Percentiles rank a stretch among this genome's conserved stretches.
Conservation (phyloP, 106 monocot genomes). For the Ottelia alismoides region DNA sequence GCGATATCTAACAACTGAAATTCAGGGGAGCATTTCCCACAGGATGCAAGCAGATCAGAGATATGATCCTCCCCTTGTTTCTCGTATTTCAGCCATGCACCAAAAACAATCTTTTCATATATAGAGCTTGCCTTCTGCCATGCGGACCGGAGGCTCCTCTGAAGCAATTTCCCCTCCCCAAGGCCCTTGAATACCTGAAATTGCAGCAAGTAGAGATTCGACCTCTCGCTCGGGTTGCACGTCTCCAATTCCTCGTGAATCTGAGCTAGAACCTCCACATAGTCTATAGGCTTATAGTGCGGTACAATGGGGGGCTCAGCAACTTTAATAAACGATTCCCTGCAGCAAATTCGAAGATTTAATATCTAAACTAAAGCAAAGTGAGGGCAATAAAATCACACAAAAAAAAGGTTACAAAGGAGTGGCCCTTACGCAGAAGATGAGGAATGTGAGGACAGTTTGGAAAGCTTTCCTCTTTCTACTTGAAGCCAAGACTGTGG, state of each 20-base stretch:
- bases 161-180: conserved; percentile 77
- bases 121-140: conserved; percentile 45
- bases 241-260: conserved; percentile 91
- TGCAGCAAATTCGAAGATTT: conserved; percentile 11
- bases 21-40: conserved; percentile 68
- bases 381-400: not conserved
- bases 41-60: conserved; percentile 77
- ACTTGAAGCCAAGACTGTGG: conserved; percentile 99
- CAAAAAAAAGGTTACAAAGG: conserved; percentile 2
- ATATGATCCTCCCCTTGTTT: conserved; percentile 74
- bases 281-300: conserved; percentile 75
- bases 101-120: conserved; percentile 72
- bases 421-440: conserved; percentile 76
- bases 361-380: not conserved
- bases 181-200: conserved; percentile 87
- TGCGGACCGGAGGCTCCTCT: conserved; percentile 77
- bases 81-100: conserved; percentile 86
- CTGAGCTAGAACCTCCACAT: conserved; percentile 76
- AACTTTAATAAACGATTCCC: conserved; percentile 90
- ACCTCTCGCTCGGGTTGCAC: conserved; percentile 34
- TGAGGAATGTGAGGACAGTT: conserved; percentile 44
- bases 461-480: conserved; percentile 86
- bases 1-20: conserved; percentile 46
- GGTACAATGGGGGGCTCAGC: conserved; percentile 71
- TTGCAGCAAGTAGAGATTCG: conserved; percentile 79